Base-by-base conservation (phyloP, 495 filamentous ascomycete species). In the Clohesyomyces aquaticus region DNA sequence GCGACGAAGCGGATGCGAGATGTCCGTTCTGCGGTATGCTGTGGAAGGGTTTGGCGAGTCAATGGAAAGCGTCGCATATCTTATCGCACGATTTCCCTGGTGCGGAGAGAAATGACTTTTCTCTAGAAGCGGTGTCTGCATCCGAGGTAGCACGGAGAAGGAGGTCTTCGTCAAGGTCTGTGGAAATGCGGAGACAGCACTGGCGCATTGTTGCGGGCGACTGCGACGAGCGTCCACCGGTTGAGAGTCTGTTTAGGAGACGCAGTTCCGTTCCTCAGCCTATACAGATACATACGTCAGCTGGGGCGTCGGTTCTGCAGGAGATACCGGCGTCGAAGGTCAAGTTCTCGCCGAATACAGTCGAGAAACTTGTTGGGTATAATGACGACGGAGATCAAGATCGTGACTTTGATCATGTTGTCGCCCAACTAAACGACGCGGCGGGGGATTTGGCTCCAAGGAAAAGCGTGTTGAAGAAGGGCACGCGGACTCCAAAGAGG, bases 11-110 rank as follows among this genome's bases (percentile, higher is more conserved):
- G 11, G 51, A 57, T 45, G 18, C 35, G 50, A 19, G 21, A 16
- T 66, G 63, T 46, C 63, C 63, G 21, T 61, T 66, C 32, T 66
- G 63, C 46, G 56, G 21, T 22, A 55, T 61, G 50, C 27, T 25
- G 9, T 66, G 63, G 63, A 16, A 2, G 8, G 38, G 21, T 2
- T 35, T 42, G 38, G 6, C 6, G 29, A 50, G 21, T 50, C 49
- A 64, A 53, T 64, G 45, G 52, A 56, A 52, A 38, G 22, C 61
- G 9, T 51, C 32, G 16, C 61, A 64, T 45, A 58, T 64, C 23
- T 46, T 50, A n/a, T 41, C 27, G 4, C 61, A 64, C 41, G 42
- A 55, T 21, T 23, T 51, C 11, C n/a, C 26, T 2, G 38, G 48
- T 11, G 21, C 28, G 10, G 18, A 9, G 6, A 23, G 28, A 8